Conservation (phyloP, 2,329 filamentous ascomycete species). For the Aureobasidium sp. region DNA sequence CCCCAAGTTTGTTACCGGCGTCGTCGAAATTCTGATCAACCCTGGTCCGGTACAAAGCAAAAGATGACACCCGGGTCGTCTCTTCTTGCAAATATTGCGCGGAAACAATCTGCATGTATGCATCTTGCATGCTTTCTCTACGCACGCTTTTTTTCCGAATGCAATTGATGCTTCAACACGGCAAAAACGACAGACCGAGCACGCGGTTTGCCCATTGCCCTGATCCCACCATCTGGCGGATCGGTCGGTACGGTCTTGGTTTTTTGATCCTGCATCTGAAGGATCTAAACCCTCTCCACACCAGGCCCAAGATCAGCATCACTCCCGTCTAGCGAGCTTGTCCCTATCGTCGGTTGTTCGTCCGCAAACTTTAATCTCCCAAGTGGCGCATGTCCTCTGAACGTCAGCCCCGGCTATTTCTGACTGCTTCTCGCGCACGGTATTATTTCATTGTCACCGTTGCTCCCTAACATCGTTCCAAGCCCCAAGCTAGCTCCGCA, state of each 20-base stretch:
- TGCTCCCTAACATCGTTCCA: conserved; percentile 3
- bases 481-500: conserved; percentile 7
- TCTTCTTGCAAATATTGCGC: neutral
- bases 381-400: conserved; percentile 6
- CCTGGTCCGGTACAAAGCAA: neutral
- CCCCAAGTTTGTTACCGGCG: neutral
- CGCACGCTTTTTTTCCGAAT: neutral
- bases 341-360: conserved; percentile 8
- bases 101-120: neutral
- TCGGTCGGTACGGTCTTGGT: neutral
- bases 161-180: neutral
- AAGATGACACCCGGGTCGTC: neutral
- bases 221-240: neutral
- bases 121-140: neutral
- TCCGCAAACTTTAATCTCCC: conserved; percentile 7
- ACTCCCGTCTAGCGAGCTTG: conserved; percentile 10
- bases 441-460: conserved; percentile 10
- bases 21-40: neutral
- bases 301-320: conserved; percentile 2
- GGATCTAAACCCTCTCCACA: conserved; percentile 11
- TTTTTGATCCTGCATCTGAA: conserved; percentile 9
- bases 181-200: neutral
- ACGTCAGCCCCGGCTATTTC: conserved; percentile 10
- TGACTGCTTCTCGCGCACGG: conserved; percentile 7
- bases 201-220: neutral